A percentile compares a stretch with the other conserved stretches of the same genome.
phyloP scores from a whole-genome alignment of 345 rosid species.

The Syzygium oleosum region DNA sequence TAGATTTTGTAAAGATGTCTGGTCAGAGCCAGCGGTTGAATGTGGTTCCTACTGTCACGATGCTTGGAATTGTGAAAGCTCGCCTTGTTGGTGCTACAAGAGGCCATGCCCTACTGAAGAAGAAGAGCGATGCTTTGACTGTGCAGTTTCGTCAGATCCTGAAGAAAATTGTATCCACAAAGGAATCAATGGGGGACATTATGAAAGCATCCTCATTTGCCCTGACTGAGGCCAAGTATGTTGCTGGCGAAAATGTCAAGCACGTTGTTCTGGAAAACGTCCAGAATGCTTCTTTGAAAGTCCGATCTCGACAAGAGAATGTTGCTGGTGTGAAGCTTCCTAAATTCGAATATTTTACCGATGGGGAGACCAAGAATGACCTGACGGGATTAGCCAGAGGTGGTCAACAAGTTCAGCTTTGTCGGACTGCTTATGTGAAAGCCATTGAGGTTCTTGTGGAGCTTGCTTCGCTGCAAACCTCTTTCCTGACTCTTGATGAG shows the following conservation, averaged over 20 bases:
- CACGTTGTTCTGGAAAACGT: conserved; percentile 80
- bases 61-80: conserved; percentile 72
- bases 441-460: conserved; percentile 83
- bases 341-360: conserved; percentile 70
- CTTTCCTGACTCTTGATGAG: conserved; percentile 87
- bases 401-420: conserved; percentile 83
- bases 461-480: conserved; percentile 95
- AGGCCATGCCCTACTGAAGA: conserved; percentile 93
- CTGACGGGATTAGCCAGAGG: conserved; percentile 95
- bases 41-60: conserved; percentile 87
- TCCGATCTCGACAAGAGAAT: conserved; percentile 72
- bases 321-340: conserved; percentile 94
- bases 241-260: conserved; percentile 84
- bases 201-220: conserved; percentile 86
- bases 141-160: conserved; percentile 85
- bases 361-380: conserved; percentile 81
- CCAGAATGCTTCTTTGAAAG: conserved; percentile 68
- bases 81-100: conserved; percentile 88
- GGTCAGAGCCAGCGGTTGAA: conserved; percentile 73
- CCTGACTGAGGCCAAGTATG: conserved; percentile 75
- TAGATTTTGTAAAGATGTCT: conserved; percentile 43
- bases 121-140: conserved; percentile 94
- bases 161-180: conserved; percentile 69
- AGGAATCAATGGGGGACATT: conserved; percentile 85
- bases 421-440: conserved; percentile 85